phyloP scores from a whole-genome alignment of 176 grass and related monocot species.

The Olyra latifolia region DNA sequence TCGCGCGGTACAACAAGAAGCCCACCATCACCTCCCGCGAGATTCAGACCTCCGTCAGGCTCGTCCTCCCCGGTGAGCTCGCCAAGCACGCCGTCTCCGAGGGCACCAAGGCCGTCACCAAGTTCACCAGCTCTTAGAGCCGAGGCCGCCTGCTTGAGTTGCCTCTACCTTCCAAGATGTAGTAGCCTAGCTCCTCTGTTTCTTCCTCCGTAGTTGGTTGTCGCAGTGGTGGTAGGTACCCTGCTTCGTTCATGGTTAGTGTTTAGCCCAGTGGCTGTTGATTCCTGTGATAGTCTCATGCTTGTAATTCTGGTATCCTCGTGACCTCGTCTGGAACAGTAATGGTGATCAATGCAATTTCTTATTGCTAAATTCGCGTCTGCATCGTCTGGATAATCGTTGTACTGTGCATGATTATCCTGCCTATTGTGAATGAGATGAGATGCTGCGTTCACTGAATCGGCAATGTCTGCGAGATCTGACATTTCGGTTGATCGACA shows the following conservation, averaged over 20 bases:
- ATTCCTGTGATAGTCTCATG: not conserved
- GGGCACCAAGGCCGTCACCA: constrained; percentile 65
- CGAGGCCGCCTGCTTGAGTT: too few relatives aligned
- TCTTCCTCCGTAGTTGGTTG: too few relatives aligned
- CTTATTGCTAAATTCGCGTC: not conserved
- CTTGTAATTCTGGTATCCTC: not conserved
- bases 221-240: constrained; percentile 8
- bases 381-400: too few relatives aligned
- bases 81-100: constrained; percentile 63
- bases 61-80: constrained; percentile 65
- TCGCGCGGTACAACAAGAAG: constrained; percentile 61
- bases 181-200: rapidly evolving
- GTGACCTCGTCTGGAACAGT: not conserved
- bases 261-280: not conserved
- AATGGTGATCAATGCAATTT: not conserved
- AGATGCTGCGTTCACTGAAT: too few relatives aligned
- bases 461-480: too few relatives aligned
- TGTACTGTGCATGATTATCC: too few relatives aligned
- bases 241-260: not conserved
- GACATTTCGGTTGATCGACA: too few relatives aligned
- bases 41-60: constrained; percentile 67
- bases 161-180: too few relatives aligned
- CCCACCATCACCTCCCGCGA: constrained; percentile 61
- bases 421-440: too few relatives aligned
- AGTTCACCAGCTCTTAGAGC: constrained; percentile 49